A percentile compares a stretch with the other conserved stretches of the same genome.
These are phyloP conservation scores for Hemileccinum rubropunctum DNA, from an alignment of 768 basidiomycete genomes.

Conservation along the genomic window DNA sequence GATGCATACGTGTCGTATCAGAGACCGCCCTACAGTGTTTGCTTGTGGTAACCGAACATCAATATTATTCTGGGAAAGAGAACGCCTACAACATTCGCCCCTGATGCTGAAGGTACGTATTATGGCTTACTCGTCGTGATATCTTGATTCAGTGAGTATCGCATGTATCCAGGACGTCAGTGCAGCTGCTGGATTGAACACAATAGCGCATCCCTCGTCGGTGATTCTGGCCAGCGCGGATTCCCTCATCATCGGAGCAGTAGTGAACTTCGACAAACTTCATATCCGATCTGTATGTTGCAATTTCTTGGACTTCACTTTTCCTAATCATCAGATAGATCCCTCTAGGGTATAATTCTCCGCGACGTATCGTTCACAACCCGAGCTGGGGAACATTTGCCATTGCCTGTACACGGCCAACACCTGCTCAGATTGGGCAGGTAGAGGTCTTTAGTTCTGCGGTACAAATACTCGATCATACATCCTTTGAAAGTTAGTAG, in stretches of 20 bases:
- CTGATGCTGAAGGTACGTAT: slow-evolving; percentile 62
- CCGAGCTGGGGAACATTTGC: slow-evolving; percentile 55
- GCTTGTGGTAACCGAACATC: slow-evolving; percentile 70
- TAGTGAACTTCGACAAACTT: slow-evolving; percentile 70
- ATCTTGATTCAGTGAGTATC: neutral
- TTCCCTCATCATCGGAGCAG: slow-evolving; percentile 60
- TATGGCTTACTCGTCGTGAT: neutral
- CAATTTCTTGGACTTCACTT: neutral
- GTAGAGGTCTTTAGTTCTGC: slow-evolving; percentile 46
- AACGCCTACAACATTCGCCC: slow-evolving; percentile 63
- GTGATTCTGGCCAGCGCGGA: slow-evolving; percentile 57
- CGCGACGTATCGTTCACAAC: slow-evolving; percentile 64
- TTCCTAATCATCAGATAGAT: slow-evolving; percentile 42
- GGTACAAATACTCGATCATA: slow-evolving; percentile 67
- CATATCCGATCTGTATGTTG: slow-evolving; percentile 71
- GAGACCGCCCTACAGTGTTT: slow-evolving; percentile 56
- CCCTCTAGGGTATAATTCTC: slow-evolving; percentile 68
- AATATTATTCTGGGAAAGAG: slow-evolving; percentile 65
- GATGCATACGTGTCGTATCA: slow-evolving; percentile 53
- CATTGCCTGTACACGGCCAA: slow-evolving; percentile 56
- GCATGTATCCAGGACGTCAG: slow-evolving; percentile 45
- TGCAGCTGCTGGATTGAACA: slow-evolving; percentile 51
- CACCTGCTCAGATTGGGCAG: slow-evolving; percentile 55
- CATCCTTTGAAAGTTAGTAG: slow-evolving; percentile 57
- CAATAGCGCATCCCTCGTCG: slow-evolving; percentile 45